These are phyloP conservation scores for Forsythia suspensa DNA, from an alignment of 257 asterid species.

Conservation along the genomic window DNA sequence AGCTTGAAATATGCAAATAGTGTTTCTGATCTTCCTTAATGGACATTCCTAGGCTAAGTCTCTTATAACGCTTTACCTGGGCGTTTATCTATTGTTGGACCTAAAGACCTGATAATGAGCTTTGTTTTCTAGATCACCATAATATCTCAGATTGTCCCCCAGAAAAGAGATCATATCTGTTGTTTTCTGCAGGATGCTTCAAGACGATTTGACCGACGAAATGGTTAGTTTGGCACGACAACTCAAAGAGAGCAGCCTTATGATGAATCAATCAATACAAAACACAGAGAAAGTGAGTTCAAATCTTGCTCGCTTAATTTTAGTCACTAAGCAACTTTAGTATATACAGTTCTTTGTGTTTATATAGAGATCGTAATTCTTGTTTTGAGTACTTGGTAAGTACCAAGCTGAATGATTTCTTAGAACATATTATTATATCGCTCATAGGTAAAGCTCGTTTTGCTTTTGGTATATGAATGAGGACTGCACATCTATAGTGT, in stretches of 20 bases:
- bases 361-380: not conserved
- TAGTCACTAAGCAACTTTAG: not conserved
- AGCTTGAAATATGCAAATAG: not conserved
- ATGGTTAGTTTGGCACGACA: slow-evolving; percentile 88
- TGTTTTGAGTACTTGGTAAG: not conserved
- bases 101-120: not conserved
- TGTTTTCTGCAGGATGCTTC: slow-evolving; percentile 66
- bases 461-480: not conserved
- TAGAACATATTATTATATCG: too few relatives aligned
- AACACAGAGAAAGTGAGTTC: slow-evolving; percentile 81
- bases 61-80: not conserved
- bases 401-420: not conserved
- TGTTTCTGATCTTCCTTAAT: not conserved
- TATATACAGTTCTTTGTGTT: too few relatives aligned
- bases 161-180: not conserved
- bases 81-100: not conserved
- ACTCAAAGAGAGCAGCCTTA: slow-evolving; percentile 83
- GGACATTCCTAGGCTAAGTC: not conserved
- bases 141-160: not conserved
- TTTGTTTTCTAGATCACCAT: not conserved
- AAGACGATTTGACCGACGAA: slow-evolving; percentile 90
- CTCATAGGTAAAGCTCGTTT: not conserved
- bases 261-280: slow-evolving; percentile 78
- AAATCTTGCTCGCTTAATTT: not conserved
- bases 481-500: not conserved